Evolutionary conservation across 805 yeast species (phyloP).

Genomic region (Candida tallmaniae): DNA sequence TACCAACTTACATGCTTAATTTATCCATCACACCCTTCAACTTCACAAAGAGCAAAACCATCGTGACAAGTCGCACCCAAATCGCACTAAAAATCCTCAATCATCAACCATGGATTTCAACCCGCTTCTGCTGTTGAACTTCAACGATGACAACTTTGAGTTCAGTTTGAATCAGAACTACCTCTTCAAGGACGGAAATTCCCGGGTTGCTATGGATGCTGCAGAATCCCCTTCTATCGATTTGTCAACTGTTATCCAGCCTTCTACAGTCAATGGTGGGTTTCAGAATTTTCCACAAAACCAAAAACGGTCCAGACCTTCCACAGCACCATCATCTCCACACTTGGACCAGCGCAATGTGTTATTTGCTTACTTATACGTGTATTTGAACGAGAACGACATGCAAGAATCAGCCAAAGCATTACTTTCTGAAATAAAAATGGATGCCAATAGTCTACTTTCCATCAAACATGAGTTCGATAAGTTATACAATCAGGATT

Average conservation of each 20-base stretch:
- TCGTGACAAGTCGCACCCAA: neutral
- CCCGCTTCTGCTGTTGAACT: conserved; percentile 7
- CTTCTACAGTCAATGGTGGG: neutral
- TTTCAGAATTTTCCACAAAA: neutral
- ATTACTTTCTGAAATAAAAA: conserved; percentile 24
- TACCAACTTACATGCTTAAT: too few species aligned
- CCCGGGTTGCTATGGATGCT: neutral
- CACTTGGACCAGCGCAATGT: conserved; percentile 31
- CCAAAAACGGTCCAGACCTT: conserved; percentile 4
- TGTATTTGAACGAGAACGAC: conserved; percentile 44
- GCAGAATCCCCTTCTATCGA: neutral
- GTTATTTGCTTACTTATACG: conserved; percentile 48
- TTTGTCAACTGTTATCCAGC: neutral
- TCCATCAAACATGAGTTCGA: conserved; percentile 9
- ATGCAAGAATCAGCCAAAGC: conserved; percentile 47
- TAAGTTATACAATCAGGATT: conserved; percentile 26
- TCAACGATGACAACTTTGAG: conserved; percentile 8
- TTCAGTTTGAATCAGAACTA: conserved; percentile 10
- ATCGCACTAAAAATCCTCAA: neutral
- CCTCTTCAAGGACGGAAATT: conserved; percentile 1
- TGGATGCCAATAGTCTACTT: conserved; percentile 8
- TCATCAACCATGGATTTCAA: conserved; percentile 7
- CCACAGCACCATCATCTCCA: conserved; percentile 7
- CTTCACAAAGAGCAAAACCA: too few species aligned
- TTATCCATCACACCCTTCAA: too few species aligned